These are phyloP conservation scores for Boletus sp. DNA, from an alignment of 1,284 basidiomycete genomes.

Conservation along the genomic window DNA sequence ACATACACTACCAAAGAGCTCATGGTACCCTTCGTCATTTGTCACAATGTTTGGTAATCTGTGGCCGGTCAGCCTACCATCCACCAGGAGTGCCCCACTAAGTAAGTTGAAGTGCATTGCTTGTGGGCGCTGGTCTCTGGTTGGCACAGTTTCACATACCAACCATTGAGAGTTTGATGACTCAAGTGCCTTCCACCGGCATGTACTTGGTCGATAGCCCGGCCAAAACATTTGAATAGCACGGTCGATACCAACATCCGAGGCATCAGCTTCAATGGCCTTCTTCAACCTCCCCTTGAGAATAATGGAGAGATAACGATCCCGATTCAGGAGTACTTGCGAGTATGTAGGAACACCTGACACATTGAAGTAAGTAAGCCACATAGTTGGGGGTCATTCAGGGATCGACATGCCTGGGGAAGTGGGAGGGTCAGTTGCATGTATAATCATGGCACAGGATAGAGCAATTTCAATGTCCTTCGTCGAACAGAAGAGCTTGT, in stretches of 20 bases:
- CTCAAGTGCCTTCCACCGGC: not conserved
- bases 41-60: not conserved
- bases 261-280: not conserved
- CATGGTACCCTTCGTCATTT: not conserved
- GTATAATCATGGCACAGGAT: not conserved
- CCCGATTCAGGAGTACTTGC: not conserved
- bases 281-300: not conserved
- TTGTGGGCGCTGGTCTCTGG: not conserved
- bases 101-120: not conserved
- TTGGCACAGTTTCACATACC: not conserved
- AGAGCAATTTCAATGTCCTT: not conserved
- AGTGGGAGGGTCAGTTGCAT: not conserved
- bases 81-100: not conserved
- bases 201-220: not conserved
- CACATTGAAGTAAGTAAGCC: not conserved
- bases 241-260: conserved; percentile 1
- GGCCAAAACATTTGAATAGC: not conserved
- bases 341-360: not conserved
- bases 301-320: not conserved
- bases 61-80: not conserved
- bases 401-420: not conserved
- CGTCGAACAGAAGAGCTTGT: not conserved
- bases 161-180: not conserved
- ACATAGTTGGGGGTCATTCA: too few relatives aligned
- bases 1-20: not conserved